These are phyloP conservation scores for Coffea humblotiana DNA, from an alignment of 305 asterid species.

Conservation along the genomic window DNA sequence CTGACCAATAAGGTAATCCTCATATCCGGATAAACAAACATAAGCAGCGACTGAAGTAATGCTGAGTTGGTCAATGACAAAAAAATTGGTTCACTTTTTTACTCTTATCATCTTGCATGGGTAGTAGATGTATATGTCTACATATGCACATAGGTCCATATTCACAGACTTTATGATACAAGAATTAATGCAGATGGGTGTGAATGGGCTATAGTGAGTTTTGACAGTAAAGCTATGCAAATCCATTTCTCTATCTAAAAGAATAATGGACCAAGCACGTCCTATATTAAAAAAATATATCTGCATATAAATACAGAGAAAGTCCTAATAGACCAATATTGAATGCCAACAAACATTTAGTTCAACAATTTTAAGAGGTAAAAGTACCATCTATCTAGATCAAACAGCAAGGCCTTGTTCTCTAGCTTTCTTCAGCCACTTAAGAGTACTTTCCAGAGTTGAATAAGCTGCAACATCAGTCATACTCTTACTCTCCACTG, in stretches of 20 bases:
- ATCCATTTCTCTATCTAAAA: background rate
- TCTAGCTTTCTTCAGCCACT: conserved; percentile 80
- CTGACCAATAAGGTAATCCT: background rate
- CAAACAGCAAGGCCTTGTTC: conserved; percentile 67
- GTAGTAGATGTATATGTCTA: background rate
- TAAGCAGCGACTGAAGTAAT: background rate
- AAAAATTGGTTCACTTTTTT: background rate
- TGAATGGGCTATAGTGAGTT: background rate
- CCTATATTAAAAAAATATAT: background rate
- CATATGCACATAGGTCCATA: background rate
- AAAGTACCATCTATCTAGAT: conserved; percentile 30
- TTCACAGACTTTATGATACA: no score
- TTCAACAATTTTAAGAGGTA: conserved; percentile 7
- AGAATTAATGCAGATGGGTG: no score
- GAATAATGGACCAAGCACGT: background rate
- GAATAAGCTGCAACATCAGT: conserved; percentile 73
- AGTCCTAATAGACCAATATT: background rate
- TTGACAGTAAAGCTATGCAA: no score
- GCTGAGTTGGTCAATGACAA: background rate
- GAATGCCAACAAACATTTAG: conserved; percentile 17
- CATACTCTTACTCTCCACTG: conserved; percentile 84
- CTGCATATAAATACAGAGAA: background rate
- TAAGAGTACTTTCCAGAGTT: conserved; percentile 69
- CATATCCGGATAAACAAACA: background rate
- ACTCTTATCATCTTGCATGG: background rate